A percentile compares a stretch with the other conserved stretches of the same genome.
phyloP scores from a whole-genome alignment of 1,284 basidiomycete genomes.

The Veloboletus limbatus region DNA sequence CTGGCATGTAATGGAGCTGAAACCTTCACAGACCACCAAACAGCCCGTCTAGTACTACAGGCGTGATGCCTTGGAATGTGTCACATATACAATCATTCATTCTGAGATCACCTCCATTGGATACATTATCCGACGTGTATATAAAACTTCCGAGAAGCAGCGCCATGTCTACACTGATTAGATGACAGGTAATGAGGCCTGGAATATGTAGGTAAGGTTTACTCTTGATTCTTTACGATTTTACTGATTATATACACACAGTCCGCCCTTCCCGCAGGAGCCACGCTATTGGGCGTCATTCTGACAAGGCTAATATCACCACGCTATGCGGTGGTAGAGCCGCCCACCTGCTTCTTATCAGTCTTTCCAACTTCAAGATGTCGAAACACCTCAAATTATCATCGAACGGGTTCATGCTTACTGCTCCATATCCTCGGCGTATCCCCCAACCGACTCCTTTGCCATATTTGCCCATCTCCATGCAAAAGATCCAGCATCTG shows the following conservation, averaged over 20 bases:
- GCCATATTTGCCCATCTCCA: too few relatives aligned
- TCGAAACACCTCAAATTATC: neutral
- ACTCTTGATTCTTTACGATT: too few relatives aligned
- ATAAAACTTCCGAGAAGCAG: neutral
- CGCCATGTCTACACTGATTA: conserved; percentile 4
- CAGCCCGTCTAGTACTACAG: neutral
- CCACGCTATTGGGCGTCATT: neutral
- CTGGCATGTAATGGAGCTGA: conserved; percentile 3
- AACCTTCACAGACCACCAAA: conserved; percentile 1
- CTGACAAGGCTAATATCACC: neutral
- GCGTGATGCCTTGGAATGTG: conserved; percentile 4
- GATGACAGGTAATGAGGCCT: conserved; percentile 12
- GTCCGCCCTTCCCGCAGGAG: neutral
- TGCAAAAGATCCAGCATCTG: too few relatives aligned
- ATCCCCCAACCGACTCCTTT: too few relatives aligned
- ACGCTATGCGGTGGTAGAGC: neutral
- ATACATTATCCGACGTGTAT: conserved; percentile 1
- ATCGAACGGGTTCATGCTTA: conserved; percentile 2
- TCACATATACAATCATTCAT: conserved; percentile 5
- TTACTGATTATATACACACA: neutral
- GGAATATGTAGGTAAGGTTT: conserved; percentile 8
- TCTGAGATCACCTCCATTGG: conserved; percentile 1
- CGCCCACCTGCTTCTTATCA: neutral
- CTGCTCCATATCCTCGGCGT: too few relatives aligned
- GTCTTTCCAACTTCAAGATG: neutral